These are phyloP conservation scores for Euphorbia tirucalli DNA, from an alignment of 345 rosid species.

Conservation along the genomic window DNA sequence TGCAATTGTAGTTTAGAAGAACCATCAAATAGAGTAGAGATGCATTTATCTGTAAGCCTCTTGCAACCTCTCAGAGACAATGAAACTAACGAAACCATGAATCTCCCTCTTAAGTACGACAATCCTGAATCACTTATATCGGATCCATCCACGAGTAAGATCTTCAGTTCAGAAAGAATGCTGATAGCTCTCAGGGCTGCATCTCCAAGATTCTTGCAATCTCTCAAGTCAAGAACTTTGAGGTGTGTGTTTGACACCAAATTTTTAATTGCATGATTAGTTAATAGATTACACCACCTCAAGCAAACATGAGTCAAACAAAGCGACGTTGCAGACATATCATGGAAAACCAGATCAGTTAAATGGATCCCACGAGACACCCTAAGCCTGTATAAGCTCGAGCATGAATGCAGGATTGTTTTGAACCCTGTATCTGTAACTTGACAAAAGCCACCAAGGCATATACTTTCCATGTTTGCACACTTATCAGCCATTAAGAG, in stretches of 20 bases:
- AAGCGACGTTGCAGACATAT: constrained; percentile 74
- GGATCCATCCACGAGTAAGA: constrained; percentile 62
- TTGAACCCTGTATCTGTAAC: constrained; percentile 88
- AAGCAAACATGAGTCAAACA: constrained; percentile 72
- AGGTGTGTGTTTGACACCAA: constrained; percentile 54
- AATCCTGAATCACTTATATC: constrained; percentile 68
- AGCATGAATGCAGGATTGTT: constrained; percentile 81
- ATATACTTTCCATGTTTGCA: constrained; percentile 74
- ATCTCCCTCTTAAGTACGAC: constrained; percentile 42
- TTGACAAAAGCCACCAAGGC: constrained; percentile 83
- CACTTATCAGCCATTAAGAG: constrained; percentile 89
- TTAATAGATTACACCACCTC: constrained; percentile 84
- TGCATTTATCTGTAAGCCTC: constrained; percentile 74
- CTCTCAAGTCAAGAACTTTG: constrained; percentile 68
- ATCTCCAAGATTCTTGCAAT: constrained; percentile 76
- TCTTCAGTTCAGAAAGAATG: constrained; percentile 48
- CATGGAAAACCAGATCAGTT: constrained; percentile 88
- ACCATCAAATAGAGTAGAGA: constrained; percentile 63
- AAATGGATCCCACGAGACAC: constrained; percentile 71
- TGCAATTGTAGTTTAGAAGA: constrained; percentile 55
- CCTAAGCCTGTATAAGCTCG: constrained; percentile 65
- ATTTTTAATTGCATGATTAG: constrained; percentile 60
- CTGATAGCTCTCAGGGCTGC: constrained; percentile 65
- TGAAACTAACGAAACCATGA: constrained; percentile 56
- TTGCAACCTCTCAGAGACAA: constrained; percentile 87